Conservation (phyloP, 164 flowering plant species). For the Vitis riparia region DNA sequence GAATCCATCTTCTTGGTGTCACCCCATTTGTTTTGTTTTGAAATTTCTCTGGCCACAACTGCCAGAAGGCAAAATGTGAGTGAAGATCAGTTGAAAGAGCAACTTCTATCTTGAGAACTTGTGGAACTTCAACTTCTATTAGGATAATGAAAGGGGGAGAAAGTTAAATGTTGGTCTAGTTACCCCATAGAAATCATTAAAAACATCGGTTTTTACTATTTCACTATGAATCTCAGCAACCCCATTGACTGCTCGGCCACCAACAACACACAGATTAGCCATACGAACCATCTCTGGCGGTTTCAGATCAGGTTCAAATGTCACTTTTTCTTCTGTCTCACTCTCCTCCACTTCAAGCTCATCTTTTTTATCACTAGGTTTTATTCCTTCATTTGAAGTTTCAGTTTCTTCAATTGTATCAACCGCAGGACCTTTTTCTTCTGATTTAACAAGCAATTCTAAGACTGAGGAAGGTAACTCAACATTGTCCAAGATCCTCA, state of each 20-base stretch:
- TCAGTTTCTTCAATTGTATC: constrained; percentile 24
- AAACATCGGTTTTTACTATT: constrained; percentile 87
- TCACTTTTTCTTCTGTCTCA: constrained; percentile 18
- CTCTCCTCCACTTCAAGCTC: constrained; percentile 15
- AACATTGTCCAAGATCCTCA: constrained; percentile 86
- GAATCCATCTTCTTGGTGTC: constrained; percentile 96
- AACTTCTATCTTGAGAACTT: not conserved
- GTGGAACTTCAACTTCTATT: no score
- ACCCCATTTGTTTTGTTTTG: constrained; percentile 98
- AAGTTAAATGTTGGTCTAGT: not conserved
- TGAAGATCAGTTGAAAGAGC: constrained; percentile 6
- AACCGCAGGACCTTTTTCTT: constrained; percentile 29
- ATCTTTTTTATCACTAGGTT: constrained; percentile 8
- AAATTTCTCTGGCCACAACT: constrained; percentile 97
- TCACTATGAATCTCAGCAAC: constrained; percentile 98
- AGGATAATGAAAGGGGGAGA: not conserved
- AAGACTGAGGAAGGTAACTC: constrained; percentile 59
- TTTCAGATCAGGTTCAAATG: constrained; percentile 39
- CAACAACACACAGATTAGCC: constrained; percentile 96
- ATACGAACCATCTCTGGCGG: constrained; percentile 78
- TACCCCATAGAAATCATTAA: constrained; percentile 81
- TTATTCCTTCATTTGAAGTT: constrained; percentile 13
- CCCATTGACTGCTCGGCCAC: constrained; percentile 95
- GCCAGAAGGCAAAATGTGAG: constrained; percentile 21
- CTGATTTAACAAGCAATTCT: constrained; percentile 44